These are phyloP conservation scores for Graphilbum ipis-grandicollis DNA, from an alignment of 2,329 filamentous ascomycete species.

Conservation along the genomic window DNA sequence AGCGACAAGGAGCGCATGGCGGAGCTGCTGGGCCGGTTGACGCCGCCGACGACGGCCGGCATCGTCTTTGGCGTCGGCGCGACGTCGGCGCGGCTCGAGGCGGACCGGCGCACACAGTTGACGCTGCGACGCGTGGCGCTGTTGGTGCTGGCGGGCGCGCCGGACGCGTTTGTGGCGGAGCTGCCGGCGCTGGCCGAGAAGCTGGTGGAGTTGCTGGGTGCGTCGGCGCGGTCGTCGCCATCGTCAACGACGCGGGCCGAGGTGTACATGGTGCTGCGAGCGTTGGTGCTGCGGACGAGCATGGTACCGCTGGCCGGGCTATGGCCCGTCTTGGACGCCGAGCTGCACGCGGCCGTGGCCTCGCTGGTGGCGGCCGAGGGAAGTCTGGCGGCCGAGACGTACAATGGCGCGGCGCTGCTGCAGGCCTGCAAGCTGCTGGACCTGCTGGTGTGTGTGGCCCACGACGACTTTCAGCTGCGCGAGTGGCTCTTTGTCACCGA, in stretches of 20 bases:
- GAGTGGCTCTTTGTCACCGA: constrained; percentile 97
- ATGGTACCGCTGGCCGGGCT: constrained; percentile 65
- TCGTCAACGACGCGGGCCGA: constrained; percentile 81
- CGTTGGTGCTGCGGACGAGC: constrained; percentile 63
- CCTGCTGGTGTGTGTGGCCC: constrained; percentile 65
- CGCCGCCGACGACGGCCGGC: constrained; percentile 75
- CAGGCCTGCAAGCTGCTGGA: constrained; percentile 93
- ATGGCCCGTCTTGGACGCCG: constrained; percentile 80
- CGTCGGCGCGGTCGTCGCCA: constrained; percentile 76
- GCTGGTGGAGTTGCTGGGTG: constrained; percentile 67
- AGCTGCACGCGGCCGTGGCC: constrained; percentile 64
- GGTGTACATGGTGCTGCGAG: constrained; percentile 73
- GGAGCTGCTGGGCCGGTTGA: constrained; percentile 63
- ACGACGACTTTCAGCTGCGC: constrained; percentile 94
- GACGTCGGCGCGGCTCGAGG: constrained; percentile 81
- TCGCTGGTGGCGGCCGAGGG: constrained; percentile 54
- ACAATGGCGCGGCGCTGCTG: constrained; percentile 58
- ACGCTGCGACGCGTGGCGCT: constrained; percentile 71
- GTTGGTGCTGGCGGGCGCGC: constrained; percentile 57
- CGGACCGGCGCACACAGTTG: constrained; percentile 81
- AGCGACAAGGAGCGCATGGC: constrained; percentile 77
- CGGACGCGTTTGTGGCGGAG: constrained; percentile 67
- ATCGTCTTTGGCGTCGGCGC: constrained; percentile 98
- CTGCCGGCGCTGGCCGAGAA: constrained; percentile 62
- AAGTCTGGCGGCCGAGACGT: constrained; percentile 48